phyloP scores from a whole-genome alignment of 2,329 filamentous ascomycete species.

The Clarireedia sp. region DNA sequence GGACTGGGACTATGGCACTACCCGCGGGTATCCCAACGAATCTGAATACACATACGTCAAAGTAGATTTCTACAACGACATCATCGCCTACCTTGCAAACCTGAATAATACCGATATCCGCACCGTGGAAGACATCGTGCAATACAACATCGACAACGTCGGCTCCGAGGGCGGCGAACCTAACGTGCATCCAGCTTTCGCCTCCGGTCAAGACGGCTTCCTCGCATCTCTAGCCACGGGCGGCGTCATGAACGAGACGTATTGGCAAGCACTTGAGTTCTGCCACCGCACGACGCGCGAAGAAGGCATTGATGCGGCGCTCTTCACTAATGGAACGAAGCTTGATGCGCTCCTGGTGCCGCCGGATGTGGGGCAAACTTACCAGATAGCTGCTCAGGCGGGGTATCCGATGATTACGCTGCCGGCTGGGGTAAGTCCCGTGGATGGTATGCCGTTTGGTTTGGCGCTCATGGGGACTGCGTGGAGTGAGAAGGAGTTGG shows the following conservation, averaged over 20 bases:
- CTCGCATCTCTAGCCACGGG: slow-evolving; percentile 52
- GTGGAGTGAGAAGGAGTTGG: slow-evolving; percentile 48
- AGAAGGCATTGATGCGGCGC: slow-evolving; percentile 61
- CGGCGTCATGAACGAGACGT: slow-evolving; percentile 55
- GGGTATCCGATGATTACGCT: slow-evolving; percentile 67
- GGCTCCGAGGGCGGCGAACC: slow-evolving; percentile 60
- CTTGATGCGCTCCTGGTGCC: slow-evolving; percentile 62
- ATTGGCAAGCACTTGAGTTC: slow-evolving; percentile 59
- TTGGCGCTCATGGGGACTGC: slow-evolving; percentile 53
- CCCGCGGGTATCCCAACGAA: slow-evolving; percentile 58
- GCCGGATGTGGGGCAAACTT: slow-evolving; percentile 57
- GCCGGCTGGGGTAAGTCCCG: slow-evolving; percentile 48
- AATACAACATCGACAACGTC: slow-evolving; percentile 55
- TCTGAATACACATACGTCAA: slow-evolving; percentile 69
- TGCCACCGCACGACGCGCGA: slow-evolving; percentile 49
- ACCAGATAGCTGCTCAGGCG: slow-evolving; percentile 65
- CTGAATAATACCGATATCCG: slow-evolving; percentile 48
- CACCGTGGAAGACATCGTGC: slow-evolving; percentile 55
- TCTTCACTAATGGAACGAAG: slow-evolving; percentile 36
- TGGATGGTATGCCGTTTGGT: slow-evolving; percentile 53
- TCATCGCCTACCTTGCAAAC: slow-evolving; percentile 35
- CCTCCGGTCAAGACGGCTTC: slow-evolving; percentile 65
- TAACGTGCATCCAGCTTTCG: slow-evolving; percentile 53
- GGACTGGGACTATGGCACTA: slow-evolving; percentile 64
- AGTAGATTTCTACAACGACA: slow-evolving; percentile 58